These are phyloP conservation scores for Sporothrix globosa DNA, from an alignment of 2,329 filamentous ascomycete species.

Conservation along the genomic window DNA sequence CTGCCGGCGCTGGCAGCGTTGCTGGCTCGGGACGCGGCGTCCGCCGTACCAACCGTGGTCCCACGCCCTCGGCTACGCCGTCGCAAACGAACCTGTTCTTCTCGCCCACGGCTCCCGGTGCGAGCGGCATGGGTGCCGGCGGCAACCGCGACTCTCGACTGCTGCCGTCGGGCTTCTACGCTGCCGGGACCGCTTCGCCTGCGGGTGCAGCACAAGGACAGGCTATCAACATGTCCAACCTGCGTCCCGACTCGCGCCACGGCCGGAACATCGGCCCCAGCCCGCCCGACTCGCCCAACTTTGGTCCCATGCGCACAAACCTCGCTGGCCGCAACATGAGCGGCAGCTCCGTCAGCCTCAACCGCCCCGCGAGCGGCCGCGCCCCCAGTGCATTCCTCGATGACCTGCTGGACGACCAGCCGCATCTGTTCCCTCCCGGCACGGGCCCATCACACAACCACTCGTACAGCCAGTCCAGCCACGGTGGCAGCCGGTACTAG, in stretches of 20 bases:
- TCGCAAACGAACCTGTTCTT: slow-evolving; percentile 83
- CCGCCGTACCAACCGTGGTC: slow-evolving; percentile 57
- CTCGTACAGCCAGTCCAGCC: slow-evolving; percentile 39
- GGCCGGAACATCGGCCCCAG: slow-evolving; percentile 54
- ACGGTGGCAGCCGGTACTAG: slow-evolving; percentile 35
- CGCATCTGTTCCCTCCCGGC: slow-evolving; percentile 53
- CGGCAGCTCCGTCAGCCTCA: slow-evolving; percentile 69
- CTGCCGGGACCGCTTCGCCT: slow-evolving; percentile 62
- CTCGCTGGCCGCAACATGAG: slow-evolving; percentile 52
- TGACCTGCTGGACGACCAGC: slow-evolving; percentile 80
- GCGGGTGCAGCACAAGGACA: slow-evolving; percentile 52
- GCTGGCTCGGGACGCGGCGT: slow-evolving; percentile 50
- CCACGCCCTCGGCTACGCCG: slow-evolving; percentile 58
- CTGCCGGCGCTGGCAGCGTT: slow-evolving; percentile 45
- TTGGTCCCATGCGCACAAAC: slow-evolving; percentile 49
- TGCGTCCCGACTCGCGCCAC: slow-evolving; percentile 62
- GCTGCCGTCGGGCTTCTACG: slow-evolving; percentile 89
- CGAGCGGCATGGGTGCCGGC: slow-evolving; percentile 58
- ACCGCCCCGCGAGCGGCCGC: slow-evolving; percentile 66
- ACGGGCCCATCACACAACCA: slow-evolving; percentile 38
- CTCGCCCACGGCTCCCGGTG: slow-evolving; percentile 84
- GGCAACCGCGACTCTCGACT: slow-evolving; percentile 74
- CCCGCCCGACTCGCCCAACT: slow-evolving; percentile 67
- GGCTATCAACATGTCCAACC: slow-evolving; percentile 64
- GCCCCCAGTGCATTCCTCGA: slow-evolving; percentile 90